A percentile compares a stretch with the other conserved stretches of the same genome.
These are phyloP conservation scores for Globisporangium spiculum DNA, from an alignment of 352 stramenopile species.

Conservation along the genomic window DNA sequence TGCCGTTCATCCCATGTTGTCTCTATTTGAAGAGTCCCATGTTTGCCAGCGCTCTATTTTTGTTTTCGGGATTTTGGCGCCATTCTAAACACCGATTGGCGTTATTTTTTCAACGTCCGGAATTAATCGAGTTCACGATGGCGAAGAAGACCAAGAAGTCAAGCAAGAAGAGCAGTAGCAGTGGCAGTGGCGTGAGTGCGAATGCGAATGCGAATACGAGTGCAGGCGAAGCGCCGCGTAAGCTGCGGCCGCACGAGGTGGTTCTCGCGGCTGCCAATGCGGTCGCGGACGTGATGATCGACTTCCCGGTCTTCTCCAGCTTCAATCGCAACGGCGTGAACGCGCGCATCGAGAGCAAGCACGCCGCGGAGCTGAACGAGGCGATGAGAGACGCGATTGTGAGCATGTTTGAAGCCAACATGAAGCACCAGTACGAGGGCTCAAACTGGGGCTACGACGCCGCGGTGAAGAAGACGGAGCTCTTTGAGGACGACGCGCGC, in stretches of 20 bases:
- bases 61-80: conserved; percentile 1
- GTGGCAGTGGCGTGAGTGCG: not conserved
- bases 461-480: conserved; percentile 73
- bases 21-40: not conserved
- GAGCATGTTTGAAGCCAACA: conserved; percentile 89
- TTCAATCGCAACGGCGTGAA: conserved; percentile 53
- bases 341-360: conserved; percentile 39
- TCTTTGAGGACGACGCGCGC: conserved; percentile 83
- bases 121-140: conserved; percentile 11
- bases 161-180: conserved; percentile 21
- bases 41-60: not conserved
- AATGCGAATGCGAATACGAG: not conserved
- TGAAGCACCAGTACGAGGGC: conserved; percentile 86
- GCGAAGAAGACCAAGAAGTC: conserved; percentile 21
- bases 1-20: not conserved
- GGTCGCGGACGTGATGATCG: conserved; percentile 48
- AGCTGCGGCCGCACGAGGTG: conserved; percentile 9
- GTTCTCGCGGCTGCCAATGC: conserved; percentile 52
- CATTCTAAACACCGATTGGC: conserved; percentile 1
- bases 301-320: conserved; percentile 55
- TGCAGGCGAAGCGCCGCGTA: not conserved
- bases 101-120: conserved; percentile 5
- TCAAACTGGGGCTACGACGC: conserved; percentile 91
- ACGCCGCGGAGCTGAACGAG: conserved; percentile 35
- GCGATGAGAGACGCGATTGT: conserved; percentile 39